Evolutionary conservation across 495 filamentous ascomycete genomes (phyloP).

Genomic region (Clavariopsis aquatica): DNA sequence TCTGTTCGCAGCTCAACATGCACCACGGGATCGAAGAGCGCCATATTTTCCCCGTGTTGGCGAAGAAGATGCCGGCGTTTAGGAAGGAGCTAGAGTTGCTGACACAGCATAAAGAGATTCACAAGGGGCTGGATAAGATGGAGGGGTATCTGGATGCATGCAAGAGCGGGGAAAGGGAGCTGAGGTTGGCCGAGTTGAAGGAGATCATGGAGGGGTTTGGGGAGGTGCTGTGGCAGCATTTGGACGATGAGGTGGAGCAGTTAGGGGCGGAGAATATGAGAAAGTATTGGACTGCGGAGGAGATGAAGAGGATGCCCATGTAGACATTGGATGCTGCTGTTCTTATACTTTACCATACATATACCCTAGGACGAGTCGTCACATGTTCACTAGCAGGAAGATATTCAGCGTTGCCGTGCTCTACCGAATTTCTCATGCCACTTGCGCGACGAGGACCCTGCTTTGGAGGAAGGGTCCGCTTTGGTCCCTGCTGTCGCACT

Average conservation of each 20-base stretch:
- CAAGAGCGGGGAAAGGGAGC: constrained; percentile 62
- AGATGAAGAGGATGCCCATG: constrained; percentile 68
- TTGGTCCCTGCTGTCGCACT: neutral
- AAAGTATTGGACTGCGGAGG: constrained; percentile 74
- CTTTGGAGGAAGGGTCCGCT: constrained; percentile 37
- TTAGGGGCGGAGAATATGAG: constrained; percentile 77
- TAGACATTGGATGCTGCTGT: neutral
- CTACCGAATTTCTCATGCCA: constrained; percentile 81
- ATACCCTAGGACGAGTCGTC: too few relatives aligned
- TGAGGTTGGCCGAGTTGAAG: constrained; percentile 69
- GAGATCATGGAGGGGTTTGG: constrained; percentile 66
- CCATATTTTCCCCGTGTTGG: constrained; percentile 78
- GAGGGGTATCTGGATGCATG: constrained; percentile 68
- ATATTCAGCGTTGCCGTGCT: constrained; percentile 10
- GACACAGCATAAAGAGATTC: constrained; percentile 79
- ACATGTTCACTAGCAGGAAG: too few relatives aligned
- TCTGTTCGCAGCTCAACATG: constrained; percentile 66
- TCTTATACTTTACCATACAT: constrained; percentile 39
- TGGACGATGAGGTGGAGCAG: constrained; percentile 48
- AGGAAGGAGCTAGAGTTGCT: constrained; percentile 64
- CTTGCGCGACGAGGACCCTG: constrained; percentile 60
- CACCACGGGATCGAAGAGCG: constrained; percentile 87
- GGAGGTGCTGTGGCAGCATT: constrained; percentile 47
- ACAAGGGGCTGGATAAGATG: constrained; percentile 74
- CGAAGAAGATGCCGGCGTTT: constrained; percentile 80